Base-by-base conservation (phyloP, 257 asterid species). In the Nyctanthes arbortristis region DNA sequence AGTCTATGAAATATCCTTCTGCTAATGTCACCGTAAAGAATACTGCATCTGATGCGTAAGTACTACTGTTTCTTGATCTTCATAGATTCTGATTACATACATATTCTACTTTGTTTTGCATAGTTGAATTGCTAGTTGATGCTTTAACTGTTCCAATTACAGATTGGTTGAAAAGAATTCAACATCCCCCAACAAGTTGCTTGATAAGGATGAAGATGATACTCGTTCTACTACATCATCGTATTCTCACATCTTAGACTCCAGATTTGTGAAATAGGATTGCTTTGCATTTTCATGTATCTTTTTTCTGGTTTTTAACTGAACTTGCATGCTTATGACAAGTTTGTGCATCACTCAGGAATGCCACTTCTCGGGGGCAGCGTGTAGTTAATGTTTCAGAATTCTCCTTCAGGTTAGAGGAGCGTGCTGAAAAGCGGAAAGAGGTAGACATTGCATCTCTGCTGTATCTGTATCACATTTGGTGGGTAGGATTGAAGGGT, bases 381-480 rank as follows among this genome's bases (percentile, higher is more conserved):
- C 82, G 64, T 69, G 84, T 87, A 77, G 60, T 55, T 67, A 84
- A 76, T 67, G 82, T 75, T 20, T 36, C 85, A 18, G 80, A 81
- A 66, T 92, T 88, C 79, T 82, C 98, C 18, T 89, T 67, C 72
- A 81, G 96, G 80, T 79, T 81, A 88, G 87, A 88, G 63, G 85
- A 88, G 69, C 96, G 96, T 11, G 98, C 97, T 10, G 93, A 88
- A 70, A 88, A 84, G 65, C 81, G 97, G 59, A 91, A 73, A 75
- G 91, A 91, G 96, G 97, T 88, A 75, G 13, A 57, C 34, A 7
- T 13, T 67, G 31, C 27, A 22, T 0, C 6, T 7, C 7, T 60
- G 22, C 34, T 20, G 8, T 33, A n/a, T n/a, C n/a, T 2, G 2
- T 52, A 30, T 29, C 59, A 20, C 24, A 30, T 52, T 52, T 52